Percentiles rank a stretch among this genome's conserved stretches.
These are phyloP conservation scores for Lathyrus tuberosus DNA, from an alignment of 306 rosid genomes.

Conservation along the genomic window DNA sequence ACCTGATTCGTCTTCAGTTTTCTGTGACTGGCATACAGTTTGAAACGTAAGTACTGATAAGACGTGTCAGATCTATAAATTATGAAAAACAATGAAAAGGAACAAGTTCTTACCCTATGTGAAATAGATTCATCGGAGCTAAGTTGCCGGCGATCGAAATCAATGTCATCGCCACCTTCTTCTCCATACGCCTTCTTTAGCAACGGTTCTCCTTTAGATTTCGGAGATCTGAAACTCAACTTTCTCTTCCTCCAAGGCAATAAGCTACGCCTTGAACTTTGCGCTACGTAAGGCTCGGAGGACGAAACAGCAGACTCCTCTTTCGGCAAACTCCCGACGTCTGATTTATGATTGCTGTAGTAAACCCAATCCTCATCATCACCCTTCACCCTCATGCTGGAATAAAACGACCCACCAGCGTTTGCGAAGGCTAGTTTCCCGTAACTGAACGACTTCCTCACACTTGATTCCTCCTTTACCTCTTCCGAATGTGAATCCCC, in stretches of 20 bases:
- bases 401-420: constrained; percentile 81
- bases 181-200: constrained; percentile 94
- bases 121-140: constrained; percentile 91
- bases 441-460: constrained; percentile 95
- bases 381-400: constrained; percentile 55
- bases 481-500: constrained; percentile 89
- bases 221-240: constrained; percentile 96
- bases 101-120: constrained; percentile 62
- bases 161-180: constrained; percentile 99
- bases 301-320: constrained; percentile 67
- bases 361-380: constrained; percentile 89
- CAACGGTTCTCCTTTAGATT: constrained; percentile 94
- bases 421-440: constrained; percentile 90
- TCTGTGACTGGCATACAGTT: constrained; percentile 54
- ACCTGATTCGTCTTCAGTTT: constrained; percentile 78
- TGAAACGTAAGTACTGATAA: constrained; percentile 32
- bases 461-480: constrained; percentile 70
- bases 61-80: too few species aligned
- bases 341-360: constrained; percentile 82
- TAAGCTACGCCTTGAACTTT: constrained; percentile 82
- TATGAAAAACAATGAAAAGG: constrained; percentile 28
- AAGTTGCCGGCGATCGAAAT: constrained; percentile 93
- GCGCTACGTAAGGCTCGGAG: constrained; percentile 59
- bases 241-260: constrained; percentile 99
- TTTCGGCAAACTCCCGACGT: constrained; percentile 54